These are phyloP conservation scores for Exophiala oligosperma DNA, from an alignment of 2,329 filamentous ascomycete genomes.

Conservation along the genomic window DNA sequence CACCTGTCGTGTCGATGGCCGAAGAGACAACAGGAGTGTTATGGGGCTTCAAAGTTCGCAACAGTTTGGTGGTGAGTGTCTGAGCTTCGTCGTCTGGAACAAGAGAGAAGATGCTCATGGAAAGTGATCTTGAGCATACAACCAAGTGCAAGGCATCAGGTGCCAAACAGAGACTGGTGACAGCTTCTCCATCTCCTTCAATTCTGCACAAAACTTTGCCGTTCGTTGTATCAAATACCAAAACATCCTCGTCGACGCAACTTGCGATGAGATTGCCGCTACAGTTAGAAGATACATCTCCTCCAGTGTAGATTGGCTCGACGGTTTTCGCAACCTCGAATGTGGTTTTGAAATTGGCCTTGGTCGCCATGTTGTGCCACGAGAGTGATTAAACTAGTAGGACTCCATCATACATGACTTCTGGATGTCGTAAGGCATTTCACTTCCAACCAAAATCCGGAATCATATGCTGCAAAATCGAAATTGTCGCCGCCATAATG, in stretches of 20 bases:
- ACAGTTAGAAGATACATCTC: constrained; percentile 78
- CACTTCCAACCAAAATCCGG: not conserved
- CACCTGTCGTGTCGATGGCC: constrained; percentile 82
- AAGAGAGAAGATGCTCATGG: constrained; percentile 87
- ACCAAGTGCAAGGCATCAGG: constrained; percentile 85
- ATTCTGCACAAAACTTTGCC: constrained; percentile 80
- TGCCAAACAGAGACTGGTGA: constrained; percentile 63
- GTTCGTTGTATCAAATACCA: constrained; percentile 81
- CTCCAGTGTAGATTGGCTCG: constrained; percentile 91
- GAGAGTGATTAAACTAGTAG: no score
- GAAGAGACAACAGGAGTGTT: constrained; percentile 84
- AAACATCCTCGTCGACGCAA: constrained; percentile 85
- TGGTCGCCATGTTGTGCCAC: constrained; percentile 49
- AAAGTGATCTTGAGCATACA: constrained; percentile 89
- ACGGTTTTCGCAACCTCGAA: constrained; percentile 83
- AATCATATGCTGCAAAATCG: not conserved
- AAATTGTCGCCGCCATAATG: not conserved
- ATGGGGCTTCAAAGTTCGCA: constrained; percentile 85
- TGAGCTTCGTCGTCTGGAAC: constrained; percentile 57
- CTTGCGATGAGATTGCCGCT: constrained; percentile 81
- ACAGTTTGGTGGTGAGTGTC: constrained; percentile 64
- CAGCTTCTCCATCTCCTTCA: constrained; percentile 72
- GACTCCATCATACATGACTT: not conserved
- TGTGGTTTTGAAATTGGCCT: constrained; percentile 65
- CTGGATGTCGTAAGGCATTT: no score